Evolutionary conservation across 2,329 filamentous ascomycete genomes (phyloP).

Genomic region (Dothidotthia symphoricarpi): DNA sequence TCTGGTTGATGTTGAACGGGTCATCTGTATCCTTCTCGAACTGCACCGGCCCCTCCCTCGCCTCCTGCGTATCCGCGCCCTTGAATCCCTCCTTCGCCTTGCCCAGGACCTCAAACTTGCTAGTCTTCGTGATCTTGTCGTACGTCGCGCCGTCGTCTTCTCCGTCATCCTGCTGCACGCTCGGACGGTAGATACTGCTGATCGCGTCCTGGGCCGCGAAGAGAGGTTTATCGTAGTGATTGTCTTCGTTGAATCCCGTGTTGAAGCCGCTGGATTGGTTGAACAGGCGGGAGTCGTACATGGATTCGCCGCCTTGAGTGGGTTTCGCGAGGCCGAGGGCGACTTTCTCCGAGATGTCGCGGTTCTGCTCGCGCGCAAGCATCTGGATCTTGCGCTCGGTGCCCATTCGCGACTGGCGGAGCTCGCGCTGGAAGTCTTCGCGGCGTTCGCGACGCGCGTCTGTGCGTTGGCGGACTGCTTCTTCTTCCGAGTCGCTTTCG

Average conservation of each 20-base stretch:
- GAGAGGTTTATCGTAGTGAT: conserved; percentile 93
- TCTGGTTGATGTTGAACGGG: conserved; percentile 91
- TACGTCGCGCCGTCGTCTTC: conserved; percentile 80
- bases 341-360: conserved; percentile 96
- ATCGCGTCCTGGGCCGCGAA: conserved; percentile 96
- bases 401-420: conserved; percentile 93
- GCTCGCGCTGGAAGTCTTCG: conserved; percentile 81
- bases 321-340: conserved; percentile 93
- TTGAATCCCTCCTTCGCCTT: conserved; percentile 83
- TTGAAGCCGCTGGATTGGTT: conserved; percentile 92
- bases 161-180: conserved; percentile 66
- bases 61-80: conserved; percentile 78
- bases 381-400: conserved; percentile 87
- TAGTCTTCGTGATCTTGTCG: conserved; percentile 81
- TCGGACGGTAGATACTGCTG: conserved; percentile 87
- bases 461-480: conserved; percentile 72
- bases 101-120: conserved; percentile 84
- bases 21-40: conserved; percentile 89
- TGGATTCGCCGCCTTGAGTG: conserved; percentile 84
- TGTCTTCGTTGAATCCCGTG: conserved; percentile 93
- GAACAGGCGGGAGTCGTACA: conserved; percentile 96
- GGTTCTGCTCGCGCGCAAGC: conserved; percentile 91
- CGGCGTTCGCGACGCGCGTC: conserved; percentile 73
- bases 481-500: conserved; percentile 57
- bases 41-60: conserved; percentile 86